Percentiles rank a stretch among this genome's conserved stretches.
Conservation (phyloP, 441 rosid genomes). For the Corymbia calophylla region DNA sequence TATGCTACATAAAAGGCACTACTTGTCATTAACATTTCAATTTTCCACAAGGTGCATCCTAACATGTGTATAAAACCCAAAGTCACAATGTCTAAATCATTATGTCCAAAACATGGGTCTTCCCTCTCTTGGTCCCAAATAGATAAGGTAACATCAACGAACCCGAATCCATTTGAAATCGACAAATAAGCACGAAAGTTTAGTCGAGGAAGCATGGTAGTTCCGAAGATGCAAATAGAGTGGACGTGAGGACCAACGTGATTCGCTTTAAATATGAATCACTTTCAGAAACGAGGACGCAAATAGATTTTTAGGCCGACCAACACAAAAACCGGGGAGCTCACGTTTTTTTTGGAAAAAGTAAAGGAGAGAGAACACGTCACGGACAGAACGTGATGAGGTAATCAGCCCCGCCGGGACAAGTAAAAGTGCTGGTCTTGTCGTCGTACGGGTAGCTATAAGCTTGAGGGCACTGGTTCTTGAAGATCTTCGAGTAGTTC, state of each 20-base stretch:
- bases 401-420: conserved; percentile 12
- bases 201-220: background rate
- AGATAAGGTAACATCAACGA: background rate
- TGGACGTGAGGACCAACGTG: background rate
- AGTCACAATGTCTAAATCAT: background rate
- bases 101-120: background rate
- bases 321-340: background rate
- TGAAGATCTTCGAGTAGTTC: conserved; percentile 13
- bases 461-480: conserved; percentile 17
- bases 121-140: background rate
- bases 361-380: background rate
- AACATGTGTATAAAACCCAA: background rate
- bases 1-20: background rate
- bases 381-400: conserved; percentile 18
- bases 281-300: background rate
- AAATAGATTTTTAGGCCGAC: background rate
- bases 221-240: background rate
- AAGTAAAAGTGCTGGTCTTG: conserved; percentile 8
- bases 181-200: background rate
- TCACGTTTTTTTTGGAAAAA: background rate
- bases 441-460: conserved; percentile 31
- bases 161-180: background rate
- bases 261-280: background rate
- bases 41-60: background rate
- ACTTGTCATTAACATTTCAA: background rate